Conservation (phyloP, 805 yeast genomes). For the Starmerella tilneyi region DNA sequence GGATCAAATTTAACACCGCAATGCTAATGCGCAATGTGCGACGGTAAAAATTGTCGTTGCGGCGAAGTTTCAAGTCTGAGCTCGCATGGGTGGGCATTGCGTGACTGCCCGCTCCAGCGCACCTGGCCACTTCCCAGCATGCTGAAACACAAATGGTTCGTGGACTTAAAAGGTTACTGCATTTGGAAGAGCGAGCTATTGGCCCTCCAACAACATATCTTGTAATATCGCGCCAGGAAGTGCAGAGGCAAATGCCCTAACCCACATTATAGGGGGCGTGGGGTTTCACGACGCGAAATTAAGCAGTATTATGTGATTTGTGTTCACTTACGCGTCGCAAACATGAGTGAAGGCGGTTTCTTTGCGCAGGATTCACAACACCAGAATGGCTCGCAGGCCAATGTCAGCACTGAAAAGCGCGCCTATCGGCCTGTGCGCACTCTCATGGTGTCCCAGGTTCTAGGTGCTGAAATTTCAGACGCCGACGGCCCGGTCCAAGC, state of each 20-base stretch:
- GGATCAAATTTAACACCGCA: too few relatives aligned
- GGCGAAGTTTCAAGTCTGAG: too few relatives aligned
- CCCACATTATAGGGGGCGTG: neutral
- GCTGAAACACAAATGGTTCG: too few relatives aligned
- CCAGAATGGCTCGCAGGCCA: slow-evolving; percentile 7
- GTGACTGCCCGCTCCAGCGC: too few relatives aligned
- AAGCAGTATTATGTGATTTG: neutral
- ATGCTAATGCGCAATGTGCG: too few relatives aligned
- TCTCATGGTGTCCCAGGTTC: slow-evolving; percentile 55
- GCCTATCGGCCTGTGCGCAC: slow-evolving; percentile 33
- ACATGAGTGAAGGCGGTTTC: slow-evolving; percentile 19
- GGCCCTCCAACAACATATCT: neutral
- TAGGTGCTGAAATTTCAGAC: slow-evolving; percentile 41
- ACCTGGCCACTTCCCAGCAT: too few relatives aligned
- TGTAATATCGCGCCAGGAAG: neutral
- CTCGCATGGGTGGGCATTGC: too few relatives aligned
- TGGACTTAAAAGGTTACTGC: too few relatives aligned
- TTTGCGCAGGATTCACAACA: slow-evolving; percentile 14
- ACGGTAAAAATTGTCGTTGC: too few relatives aligned
- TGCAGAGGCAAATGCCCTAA: neutral
- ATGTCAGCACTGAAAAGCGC: neutral
- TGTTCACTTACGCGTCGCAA: neutral
- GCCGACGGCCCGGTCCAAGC: slow-evolving; percentile 47
- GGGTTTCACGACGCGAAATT: slow-evolving; percentile 2
- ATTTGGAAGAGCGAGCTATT: too few relatives aligned